These are phyloP conservation scores for Spongospora subterranea DNA, from an alignment of 208 protist species.

Conservation along the genomic window DNA sequence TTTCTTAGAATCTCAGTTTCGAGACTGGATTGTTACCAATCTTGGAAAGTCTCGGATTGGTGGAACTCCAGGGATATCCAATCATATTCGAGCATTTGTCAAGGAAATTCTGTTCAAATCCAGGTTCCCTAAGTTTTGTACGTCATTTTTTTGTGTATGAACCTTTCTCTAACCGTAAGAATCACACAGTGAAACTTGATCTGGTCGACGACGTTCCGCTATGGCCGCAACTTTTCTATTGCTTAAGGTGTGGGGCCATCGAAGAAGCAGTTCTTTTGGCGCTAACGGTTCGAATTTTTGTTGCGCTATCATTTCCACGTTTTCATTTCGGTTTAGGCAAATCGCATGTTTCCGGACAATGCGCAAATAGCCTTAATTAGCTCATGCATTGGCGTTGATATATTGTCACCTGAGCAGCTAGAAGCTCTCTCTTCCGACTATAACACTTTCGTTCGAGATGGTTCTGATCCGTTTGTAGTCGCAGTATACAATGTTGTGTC, in stretches of 20 bases:
- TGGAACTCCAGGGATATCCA: constrained; percentile 6
- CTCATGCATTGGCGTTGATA: not conserved
- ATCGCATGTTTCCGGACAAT: constrained; percentile 36
- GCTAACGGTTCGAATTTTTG: not conserved
- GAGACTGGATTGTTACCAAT: not conserved
- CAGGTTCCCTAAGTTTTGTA: not conserved
- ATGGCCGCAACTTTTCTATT: constrained; percentile 49
- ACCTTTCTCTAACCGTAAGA: not conserved
- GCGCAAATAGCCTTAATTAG: not conserved
- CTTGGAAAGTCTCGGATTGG: constrained; percentile 39
- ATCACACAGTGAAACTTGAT: not conserved
- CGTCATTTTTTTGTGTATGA: not conserved
- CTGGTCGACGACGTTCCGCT: constrained; percentile 42
- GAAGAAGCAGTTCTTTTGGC: not conserved
- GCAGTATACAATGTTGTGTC: constrained; percentile 27
- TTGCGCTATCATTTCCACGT: not conserved
- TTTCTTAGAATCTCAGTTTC: constrained; percentile 45
- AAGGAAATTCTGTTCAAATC: not conserved
- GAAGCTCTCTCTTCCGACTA: not conserved
- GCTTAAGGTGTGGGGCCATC: not conserved
- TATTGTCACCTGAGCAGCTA: not conserved
- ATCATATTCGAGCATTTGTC: constrained; percentile 32
- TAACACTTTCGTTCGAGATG: constrained; percentile 44
- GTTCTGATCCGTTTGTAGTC: constrained; percentile 28
- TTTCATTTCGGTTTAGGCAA: not conserved